phyloP scores from a whole-genome alignment of 441 rosid genomes.

The Euphorbia corollata region DNA sequence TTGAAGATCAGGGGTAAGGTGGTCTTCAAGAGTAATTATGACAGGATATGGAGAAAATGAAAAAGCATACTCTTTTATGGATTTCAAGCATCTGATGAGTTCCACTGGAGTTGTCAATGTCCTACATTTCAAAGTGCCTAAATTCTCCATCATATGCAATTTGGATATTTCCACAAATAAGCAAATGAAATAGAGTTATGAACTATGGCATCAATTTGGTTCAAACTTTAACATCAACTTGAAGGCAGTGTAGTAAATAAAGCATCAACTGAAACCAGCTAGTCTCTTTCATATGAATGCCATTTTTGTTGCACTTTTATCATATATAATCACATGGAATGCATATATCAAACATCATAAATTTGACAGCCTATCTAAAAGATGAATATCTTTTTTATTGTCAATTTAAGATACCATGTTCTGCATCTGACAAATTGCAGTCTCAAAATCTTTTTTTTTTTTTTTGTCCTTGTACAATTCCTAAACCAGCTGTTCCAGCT shows the following conservation, averaged over 20 bases:
- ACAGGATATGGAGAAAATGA: slow-evolving; percentile 70
- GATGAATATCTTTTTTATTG: too few relatives aligned
- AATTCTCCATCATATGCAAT: neutral
- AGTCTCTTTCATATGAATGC: neutral
- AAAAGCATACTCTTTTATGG: slow-evolving; percentile 77
- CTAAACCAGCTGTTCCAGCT: neutral
- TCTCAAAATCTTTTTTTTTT: neutral
- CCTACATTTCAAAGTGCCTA: slow-evolving; percentile 26
- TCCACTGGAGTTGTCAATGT: slow-evolving; percentile 85
- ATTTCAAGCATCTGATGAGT: slow-evolving; percentile 58
- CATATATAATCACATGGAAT: too few relatives aligned
- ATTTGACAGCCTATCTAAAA: too few relatives aligned
- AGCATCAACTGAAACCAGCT: neutral
- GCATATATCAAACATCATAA: too few relatives aligned
- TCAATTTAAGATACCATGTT: neutral
- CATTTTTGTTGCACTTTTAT: too few relatives aligned
- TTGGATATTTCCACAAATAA: slow-evolving; percentile 4
- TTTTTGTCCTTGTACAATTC: neutral
- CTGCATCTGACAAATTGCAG: neutral
- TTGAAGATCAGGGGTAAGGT: slow-evolving; percentile 73
- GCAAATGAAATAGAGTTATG: neutral
- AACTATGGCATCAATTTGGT: neutral
- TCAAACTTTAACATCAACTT: neutral
- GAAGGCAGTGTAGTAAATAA: neutral
- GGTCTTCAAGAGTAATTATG: slow-evolving; percentile 90